phyloP scores from a whole-genome alignment of 139 green algal species.

The Trebouxia sp. region DNA sequence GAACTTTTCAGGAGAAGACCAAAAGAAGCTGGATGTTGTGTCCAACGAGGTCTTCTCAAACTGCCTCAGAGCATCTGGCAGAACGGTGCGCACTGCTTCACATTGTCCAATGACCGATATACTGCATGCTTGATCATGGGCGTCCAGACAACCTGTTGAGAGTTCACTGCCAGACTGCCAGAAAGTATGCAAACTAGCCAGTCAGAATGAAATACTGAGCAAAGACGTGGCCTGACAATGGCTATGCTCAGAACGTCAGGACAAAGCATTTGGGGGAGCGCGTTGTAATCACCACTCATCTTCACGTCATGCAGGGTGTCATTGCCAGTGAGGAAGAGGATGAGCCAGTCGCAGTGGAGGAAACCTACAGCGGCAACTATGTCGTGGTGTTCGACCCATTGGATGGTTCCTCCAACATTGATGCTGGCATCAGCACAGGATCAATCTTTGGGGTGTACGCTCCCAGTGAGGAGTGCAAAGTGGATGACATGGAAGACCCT shows the following conservation, averaged over 20 bases:
- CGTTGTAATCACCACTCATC: not conserved
- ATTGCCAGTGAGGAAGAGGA: conserved; percentile 99
- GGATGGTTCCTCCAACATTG: conserved; percentile 98
- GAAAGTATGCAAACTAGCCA: too few species aligned
- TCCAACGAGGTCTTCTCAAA: conserved; percentile 98
- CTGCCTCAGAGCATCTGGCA: conserved; percentile 77
- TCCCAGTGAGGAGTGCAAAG: conserved; percentile 80
- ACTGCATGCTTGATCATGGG: too few species aligned
- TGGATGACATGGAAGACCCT: conserved; percentile 80
- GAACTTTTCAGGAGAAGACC: conserved; percentile 92
- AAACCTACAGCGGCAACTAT: conserved; percentile 96
- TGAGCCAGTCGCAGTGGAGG: conserved; percentile 90
- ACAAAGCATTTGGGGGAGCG: too few species aligned
- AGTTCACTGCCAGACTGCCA: too few species aligned
- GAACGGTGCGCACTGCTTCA: conserved; percentile 70
- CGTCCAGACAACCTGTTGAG: too few species aligned
- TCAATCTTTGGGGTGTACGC: conserved; percentile 98
- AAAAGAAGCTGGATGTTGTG: conserved; percentile 99
- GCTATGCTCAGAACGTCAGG: too few species aligned
- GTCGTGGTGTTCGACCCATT: conserved; percentile 98
- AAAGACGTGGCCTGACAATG: too few species aligned
- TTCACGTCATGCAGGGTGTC: conserved; percentile 52
- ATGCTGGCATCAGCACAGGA: conserved; percentile 94
- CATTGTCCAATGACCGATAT: too few species aligned
- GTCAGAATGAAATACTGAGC: too few species aligned